These are phyloP conservation scores for Tylopilus vinaceipallidus DNA, from an alignment of 768 basidiomycete genomes.

Conservation along the genomic window DNA sequence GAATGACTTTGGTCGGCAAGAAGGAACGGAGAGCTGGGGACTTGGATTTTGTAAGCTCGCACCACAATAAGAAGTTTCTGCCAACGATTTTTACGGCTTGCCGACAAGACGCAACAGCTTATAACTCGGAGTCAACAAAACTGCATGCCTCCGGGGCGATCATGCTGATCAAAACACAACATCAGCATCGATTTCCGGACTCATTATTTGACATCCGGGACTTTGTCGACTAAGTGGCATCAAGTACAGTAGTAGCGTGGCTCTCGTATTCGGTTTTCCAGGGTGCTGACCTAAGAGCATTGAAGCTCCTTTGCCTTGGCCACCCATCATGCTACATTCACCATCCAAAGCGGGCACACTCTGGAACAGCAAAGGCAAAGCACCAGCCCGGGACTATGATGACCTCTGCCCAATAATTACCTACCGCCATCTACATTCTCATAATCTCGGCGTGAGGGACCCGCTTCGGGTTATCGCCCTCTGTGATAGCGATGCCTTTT, in stretches of 20 bases:
- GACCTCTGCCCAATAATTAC: slow-evolving; percentile 70
- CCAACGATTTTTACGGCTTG: too few relatives aligned
- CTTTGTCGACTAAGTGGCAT: slow-evolving; percentile 1
- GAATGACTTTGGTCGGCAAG: neutral
- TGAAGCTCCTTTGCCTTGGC: too few relatives aligned
- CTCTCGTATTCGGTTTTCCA: too few relatives aligned
- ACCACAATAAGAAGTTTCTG: too few relatives aligned
- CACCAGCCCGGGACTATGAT: slow-evolving; percentile 44
- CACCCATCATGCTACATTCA: slow-evolving; percentile 14
- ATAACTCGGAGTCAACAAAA: too few relatives aligned
- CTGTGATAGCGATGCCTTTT: slow-evolving; percentile 88
- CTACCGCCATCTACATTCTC: slow-evolving; percentile 73
- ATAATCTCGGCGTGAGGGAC: slow-evolving; percentile 66
- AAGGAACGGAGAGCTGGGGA: too few relatives aligned
- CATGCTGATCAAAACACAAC: neutral
- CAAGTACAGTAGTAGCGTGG: too few relatives aligned
- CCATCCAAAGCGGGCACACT: slow-evolving; percentile 18
- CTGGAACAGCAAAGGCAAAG: slow-evolving; percentile 61
- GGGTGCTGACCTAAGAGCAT: too few relatives aligned
- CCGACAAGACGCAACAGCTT: too few relatives aligned
- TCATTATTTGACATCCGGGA: neutral
- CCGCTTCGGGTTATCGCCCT: slow-evolving; percentile 84
- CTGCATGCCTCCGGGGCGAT: too few relatives aligned
- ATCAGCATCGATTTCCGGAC: neutral
- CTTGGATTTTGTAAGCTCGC: too few relatives aligned